Conservation (phyloP, 208 protist genomes). For the Leishmania martiniquensis region DNA sequence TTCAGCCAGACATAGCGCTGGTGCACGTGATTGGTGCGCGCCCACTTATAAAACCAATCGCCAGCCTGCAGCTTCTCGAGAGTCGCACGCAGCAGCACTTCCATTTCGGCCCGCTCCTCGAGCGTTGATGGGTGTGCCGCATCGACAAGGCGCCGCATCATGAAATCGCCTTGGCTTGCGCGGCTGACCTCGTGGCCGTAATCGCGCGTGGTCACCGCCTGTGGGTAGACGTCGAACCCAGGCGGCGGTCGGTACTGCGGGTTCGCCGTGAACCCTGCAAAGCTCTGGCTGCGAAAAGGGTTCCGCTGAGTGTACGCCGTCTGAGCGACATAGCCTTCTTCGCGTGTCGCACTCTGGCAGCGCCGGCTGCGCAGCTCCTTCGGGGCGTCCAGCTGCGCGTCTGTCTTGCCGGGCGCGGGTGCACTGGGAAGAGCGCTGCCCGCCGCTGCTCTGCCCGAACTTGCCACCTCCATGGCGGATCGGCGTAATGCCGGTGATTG, state of each 20-base stretch:
- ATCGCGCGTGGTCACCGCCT: slow-evolving; percentile 24
- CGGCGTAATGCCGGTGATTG: background rate
- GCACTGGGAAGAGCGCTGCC: background rate
- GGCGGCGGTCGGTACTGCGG: slow-evolving; percentile 51
- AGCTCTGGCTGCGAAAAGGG: slow-evolving; percentile 73
- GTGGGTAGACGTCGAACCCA: slow-evolving; percentile 34
- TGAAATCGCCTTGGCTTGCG: slow-evolving; percentile 45
- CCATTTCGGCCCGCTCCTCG: slow-evolving; percentile 28
- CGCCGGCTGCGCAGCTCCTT: slow-evolving; percentile 20
- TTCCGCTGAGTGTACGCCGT: slow-evolving; percentile 73
- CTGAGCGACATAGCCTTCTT: slow-evolving; percentile 50
- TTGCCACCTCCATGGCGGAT: background rate
- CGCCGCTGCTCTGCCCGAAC: background rate
- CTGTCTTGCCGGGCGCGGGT: background rate
- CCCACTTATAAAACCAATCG: slow-evolving; percentile 88
- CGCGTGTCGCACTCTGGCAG: slow-evolving; percentile 16
- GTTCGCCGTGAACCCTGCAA: slow-evolving; percentile 60
- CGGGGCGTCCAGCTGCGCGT: slow-evolving; percentile 1
- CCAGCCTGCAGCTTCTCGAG: slow-evolving; percentile 58
- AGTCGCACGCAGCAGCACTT: slow-evolving; percentile 31
- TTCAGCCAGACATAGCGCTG: slow-evolving; percentile 84
- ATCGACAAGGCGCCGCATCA: slow-evolving; percentile 45
- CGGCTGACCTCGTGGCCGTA: slow-evolving; percentile 37
- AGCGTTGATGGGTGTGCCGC: slow-evolving; percentile 25
- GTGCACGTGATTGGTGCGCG: slow-evolving; percentile 52